These are phyloP conservation scores for Artemisia tridentata DNA, from an alignment of 129 eudicot genomes.

Conservation along the genomic window DNA sequence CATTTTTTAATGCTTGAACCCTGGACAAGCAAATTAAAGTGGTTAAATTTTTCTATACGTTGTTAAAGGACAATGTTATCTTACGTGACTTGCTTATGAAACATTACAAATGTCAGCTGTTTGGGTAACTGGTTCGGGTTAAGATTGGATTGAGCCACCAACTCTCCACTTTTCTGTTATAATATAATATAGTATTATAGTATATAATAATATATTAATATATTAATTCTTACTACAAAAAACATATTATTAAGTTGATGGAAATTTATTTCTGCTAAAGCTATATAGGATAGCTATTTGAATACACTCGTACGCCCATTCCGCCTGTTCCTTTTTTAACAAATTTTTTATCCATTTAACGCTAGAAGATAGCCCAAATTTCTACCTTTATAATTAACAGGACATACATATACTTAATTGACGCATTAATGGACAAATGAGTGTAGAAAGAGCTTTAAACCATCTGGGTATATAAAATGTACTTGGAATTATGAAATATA, in stretches of 20 bases:
- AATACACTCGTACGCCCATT: no score
- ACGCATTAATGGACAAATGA: neutral
- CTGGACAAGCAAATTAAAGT: no score
- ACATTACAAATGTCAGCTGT: no score
- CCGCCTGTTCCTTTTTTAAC: no score
- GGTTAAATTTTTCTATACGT: no score
- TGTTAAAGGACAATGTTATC: neutral
- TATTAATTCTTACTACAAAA: no score
- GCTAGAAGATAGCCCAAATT: neutral
- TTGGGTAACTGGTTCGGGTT: neutral
- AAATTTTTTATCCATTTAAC: neutral
- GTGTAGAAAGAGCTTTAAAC: neutral
- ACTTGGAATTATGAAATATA: neutral
- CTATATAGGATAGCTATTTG: no score
- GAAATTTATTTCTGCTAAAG: no score
- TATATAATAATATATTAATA: no score
- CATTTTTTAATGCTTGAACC: no score
- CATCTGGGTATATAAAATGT: neutral
- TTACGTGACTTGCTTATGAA: neutral
- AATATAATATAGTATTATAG: no score
- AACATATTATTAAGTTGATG: no score
- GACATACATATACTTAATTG: neutral
- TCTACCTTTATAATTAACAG: neutral
- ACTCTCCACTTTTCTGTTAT: neutral
- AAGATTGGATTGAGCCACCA: neutral